phyloP scores from a whole-genome alignment of 2,329 filamentous ascomycete species.

The Hawksworthiomyces lignivorus region DNA sequence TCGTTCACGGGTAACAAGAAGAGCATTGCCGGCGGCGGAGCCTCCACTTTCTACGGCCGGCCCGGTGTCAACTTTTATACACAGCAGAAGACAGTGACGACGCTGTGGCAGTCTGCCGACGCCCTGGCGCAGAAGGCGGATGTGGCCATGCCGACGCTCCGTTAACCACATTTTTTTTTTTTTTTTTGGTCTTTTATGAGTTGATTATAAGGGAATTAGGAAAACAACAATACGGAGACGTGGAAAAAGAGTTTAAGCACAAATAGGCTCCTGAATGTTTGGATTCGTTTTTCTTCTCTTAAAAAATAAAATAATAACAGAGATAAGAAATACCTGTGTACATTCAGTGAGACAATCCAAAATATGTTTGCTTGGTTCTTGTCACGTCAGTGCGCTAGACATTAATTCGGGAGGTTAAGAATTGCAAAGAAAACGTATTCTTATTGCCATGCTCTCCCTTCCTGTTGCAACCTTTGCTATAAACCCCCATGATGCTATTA shows the following conservation, averaged over 20 bases:
- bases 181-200: too few relatives aligned
- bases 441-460: too few relatives aligned
- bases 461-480: too few relatives aligned
- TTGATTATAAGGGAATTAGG: background rate
- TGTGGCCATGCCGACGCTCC: conserved; percentile 69
- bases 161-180: conserved; percentile 1
- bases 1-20: conserved; percentile 77
- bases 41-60: conserved; percentile 91
- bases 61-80: conserved; percentile 93
- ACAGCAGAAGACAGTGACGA: conserved; percentile 94
- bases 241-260: too few relatives aligned
- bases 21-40: conserved; percentile 83
- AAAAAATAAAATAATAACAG: background rate
- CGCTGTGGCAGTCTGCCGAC: conserved; percentile 80
- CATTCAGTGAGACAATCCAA: too few relatives aligned
- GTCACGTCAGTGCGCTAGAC: too few relatives aligned
- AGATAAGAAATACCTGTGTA: background rate
- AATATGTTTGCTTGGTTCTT: too few relatives aligned
- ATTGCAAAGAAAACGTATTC: too few relatives aligned
- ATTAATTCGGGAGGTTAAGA: too few relatives aligned
- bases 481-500: too few relatives aligned
- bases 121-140: conserved; percentile 77
- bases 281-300: background rate
- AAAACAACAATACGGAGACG: too few relatives aligned
- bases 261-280: too few relatives aligned